Percentiles rank a stretch among this genome's conserved stretches.
Conservation (phyloP, 164 flowering plant species). For the Saururus chinensis region DNA sequence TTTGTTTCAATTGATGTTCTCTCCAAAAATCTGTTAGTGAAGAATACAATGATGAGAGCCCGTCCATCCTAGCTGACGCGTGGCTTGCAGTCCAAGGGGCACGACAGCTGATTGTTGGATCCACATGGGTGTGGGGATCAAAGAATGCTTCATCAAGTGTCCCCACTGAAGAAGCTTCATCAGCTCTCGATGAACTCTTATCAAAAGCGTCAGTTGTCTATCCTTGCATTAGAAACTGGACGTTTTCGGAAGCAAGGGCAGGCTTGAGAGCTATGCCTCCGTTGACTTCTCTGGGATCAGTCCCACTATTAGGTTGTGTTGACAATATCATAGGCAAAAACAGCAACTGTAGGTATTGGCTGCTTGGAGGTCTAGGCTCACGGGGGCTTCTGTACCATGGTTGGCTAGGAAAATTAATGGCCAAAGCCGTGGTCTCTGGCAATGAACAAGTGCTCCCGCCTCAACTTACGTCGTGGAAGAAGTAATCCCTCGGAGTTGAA, state of each 20-base stretch:
- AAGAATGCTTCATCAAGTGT: constrained; percentile 49
- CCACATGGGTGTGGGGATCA: constrained; percentile 96
- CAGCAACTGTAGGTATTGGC: constrained; percentile 53
- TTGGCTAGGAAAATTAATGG: constrained; percentile 76
- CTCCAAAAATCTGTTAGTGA: constrained; percentile 22
- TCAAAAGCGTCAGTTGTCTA: constrained; percentile 61
- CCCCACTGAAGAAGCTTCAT: constrained; percentile 53
- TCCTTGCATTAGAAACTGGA: constrained; percentile 65
- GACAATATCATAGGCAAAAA: constrained; percentile 34
- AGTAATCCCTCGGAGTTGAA: not conserved
- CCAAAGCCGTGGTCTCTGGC: constrained; percentile 63
- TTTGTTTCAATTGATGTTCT: not conserved
- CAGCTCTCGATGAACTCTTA: constrained; percentile 56
- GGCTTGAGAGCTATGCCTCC: constrained; percentile 98
- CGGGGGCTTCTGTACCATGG: constrained; percentile 86
- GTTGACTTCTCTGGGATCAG: constrained; percentile 63
- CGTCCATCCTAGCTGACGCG: constrained; percentile 84
- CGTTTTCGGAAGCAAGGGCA: constrained; percentile 46
- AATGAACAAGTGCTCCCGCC: constrained; percentile 52
- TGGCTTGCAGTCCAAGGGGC: constrained; percentile 85
- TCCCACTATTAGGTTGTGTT: constrained; percentile 72
- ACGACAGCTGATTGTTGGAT: constrained; percentile 57
- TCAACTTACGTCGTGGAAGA: constrained; percentile 78
- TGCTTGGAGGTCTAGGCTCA: constrained; percentile 84
- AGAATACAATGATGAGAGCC: constrained; percentile 46